Conservation (phyloP, 1,139 yeast species). For the Nadsonia starkeyi-henricii region DNA sequence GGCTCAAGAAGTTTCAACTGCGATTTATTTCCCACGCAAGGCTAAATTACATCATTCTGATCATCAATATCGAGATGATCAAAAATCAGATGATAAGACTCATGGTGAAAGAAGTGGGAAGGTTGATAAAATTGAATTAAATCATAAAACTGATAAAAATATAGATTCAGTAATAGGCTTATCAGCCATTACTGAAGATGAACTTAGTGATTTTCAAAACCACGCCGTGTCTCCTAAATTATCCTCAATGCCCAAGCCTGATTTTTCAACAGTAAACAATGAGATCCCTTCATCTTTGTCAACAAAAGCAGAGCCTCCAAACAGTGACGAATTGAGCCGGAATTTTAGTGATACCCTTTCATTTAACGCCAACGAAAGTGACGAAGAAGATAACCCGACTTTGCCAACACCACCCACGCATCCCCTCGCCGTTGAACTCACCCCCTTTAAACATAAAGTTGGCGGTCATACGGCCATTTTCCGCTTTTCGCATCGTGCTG, state of each 20-base stretch:
- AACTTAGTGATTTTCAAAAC: constrained; percentile 7
- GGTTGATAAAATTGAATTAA: background rate
- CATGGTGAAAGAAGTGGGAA: constrained; percentile 1
- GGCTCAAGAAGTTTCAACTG: background rate
- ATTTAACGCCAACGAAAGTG: too few relatives aligned
- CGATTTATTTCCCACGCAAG: background rate
- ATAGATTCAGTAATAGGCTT: constrained; percentile 1
- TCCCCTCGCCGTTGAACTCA: constrained; percentile 54
- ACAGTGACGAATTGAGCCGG: too few relatives aligned
- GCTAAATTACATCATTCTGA: background rate
- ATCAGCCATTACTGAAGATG: background rate
- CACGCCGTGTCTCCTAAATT: constrained; percentile 1
- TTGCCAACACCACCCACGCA: too few relatives aligned
- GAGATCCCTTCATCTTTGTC: too few relatives aligned
- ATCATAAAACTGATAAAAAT: background rate
- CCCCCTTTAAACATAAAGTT: constrained; percentile 82
- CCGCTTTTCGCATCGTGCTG: constrained; percentile 79
- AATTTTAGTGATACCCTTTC: too few relatives aligned
- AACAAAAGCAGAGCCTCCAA: too few relatives aligned
- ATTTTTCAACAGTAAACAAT: too few relatives aligned
- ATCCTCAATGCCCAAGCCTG: background rate
- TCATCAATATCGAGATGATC: background rate
- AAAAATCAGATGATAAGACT: background rate
- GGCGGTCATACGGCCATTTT: constrained; percentile 98
- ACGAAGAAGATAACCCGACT: constrained; percentile 3